Evolutionary conservation across 345 rosid species (phyloP).

Genomic region (Citrus reticulata): DNA sequence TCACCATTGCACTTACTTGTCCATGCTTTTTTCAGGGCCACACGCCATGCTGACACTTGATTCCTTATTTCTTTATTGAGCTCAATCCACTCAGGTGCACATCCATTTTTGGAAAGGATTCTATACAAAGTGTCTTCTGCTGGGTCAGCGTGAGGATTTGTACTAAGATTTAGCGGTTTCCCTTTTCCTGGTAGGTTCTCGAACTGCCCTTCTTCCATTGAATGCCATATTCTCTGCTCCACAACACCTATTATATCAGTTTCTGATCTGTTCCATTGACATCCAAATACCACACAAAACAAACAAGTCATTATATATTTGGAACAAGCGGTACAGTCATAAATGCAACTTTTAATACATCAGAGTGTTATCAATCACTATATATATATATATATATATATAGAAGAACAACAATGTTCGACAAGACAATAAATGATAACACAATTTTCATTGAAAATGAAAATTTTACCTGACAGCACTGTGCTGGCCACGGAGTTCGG

Average conservation of each 20-base stretch:
- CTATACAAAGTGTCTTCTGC: slow-evolving; percentile 85
- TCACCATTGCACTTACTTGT: slow-evolving; percentile 38
- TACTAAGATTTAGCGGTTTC: slow-evolving; percentile 64
- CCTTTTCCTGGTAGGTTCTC: slow-evolving; percentile 95
- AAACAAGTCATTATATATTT: background rate
- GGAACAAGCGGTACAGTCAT: background rate
- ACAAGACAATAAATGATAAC: background rate
- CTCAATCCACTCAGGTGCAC: slow-evolving; percentile 93
- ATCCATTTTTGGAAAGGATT: slow-evolving; percentile 75
- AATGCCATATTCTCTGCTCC: slow-evolving; percentile 94
- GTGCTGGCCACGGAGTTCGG: slow-evolving; percentile 86
- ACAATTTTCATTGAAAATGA: background rate
- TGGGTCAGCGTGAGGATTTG: slow-evolving; percentile 83
- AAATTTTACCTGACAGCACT: slow-evolving; percentile 53
- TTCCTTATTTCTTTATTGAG: slow-evolving; percentile 81
- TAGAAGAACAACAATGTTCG: background rate
- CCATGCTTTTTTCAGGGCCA: slow-evolving; percentile 77
- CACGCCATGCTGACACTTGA: slow-evolving; percentile 60
- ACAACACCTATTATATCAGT: slow-evolving; percentile 79
- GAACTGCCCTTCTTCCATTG: slow-evolving; percentile 95
- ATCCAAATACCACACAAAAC: background rate
- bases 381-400: no score
- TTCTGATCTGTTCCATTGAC: slow-evolving; percentile 59
- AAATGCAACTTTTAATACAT: background rate
- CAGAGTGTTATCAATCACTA: background rate